A percentile compares a stretch with the other conserved stretches of the same genome.
phyloP scores from a whole-genome alignment of 768 basidiomycete species.

The Suillus decipiens region DNA sequence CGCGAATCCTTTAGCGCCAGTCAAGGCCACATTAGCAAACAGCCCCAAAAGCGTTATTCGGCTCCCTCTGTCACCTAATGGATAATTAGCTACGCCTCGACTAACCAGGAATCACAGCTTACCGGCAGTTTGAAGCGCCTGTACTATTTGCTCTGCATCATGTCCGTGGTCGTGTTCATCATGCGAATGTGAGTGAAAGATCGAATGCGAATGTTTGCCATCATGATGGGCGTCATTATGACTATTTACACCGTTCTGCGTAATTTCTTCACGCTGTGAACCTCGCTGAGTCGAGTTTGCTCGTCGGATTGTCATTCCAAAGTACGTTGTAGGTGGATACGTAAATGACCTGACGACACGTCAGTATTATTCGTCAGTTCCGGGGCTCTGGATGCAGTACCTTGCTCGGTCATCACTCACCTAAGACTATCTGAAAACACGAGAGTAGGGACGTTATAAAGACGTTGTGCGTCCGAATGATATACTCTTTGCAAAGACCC shows the following conservation, averaged over 20 bases:
- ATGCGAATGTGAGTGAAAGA: conserved; percentile 72
- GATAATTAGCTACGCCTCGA: conserved; percentile 1
- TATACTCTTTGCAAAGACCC: background rate
- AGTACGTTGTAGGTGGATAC: conserved; percentile 1
- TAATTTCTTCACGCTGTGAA: conserved; percentile 31
- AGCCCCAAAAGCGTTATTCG: conserved; percentile 86
- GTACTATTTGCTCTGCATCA: conserved; percentile 67
- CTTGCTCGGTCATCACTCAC: conserved; percentile 8
- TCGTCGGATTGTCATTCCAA: conserved; percentile 26
- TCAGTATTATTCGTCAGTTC: conserved; percentile 2
- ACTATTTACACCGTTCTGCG: conserved; percentile 35
- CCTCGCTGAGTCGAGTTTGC: conserved; percentile 19
- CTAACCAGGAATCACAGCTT: conserved; percentile 22
- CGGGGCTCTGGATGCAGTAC: background rate
- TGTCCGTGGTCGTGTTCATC: conserved; percentile 57
- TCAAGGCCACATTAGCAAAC: conserved; percentile 78
- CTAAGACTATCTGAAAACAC: background rate
- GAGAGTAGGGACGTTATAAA: background rate
- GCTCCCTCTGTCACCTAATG: conserved; percentile 75
- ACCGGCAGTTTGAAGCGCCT: conserved; percentile 69
- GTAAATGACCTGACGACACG: conserved; percentile 20
- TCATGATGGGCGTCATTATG: conserved; percentile 32
- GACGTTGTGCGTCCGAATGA: background rate
- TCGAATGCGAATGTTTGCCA: conserved; percentile 53
- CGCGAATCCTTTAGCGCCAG: conserved; percentile 80